These are phyloP conservation scores for Suillus subaureus DNA, from an alignment of 768 basidiomycete genomes.

Conservation along the genomic window DNA sequence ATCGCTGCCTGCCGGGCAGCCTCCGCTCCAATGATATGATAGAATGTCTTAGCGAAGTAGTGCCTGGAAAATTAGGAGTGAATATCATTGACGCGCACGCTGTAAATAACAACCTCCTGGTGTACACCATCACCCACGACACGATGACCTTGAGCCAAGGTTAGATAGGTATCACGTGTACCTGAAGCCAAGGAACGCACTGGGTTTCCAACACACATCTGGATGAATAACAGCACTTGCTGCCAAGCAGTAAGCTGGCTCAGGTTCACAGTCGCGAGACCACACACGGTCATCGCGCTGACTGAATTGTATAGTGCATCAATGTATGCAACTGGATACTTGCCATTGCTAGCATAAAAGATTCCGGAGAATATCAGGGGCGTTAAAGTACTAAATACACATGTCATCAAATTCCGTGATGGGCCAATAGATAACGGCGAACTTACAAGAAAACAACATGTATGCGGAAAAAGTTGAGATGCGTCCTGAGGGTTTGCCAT, in stretches of 20 bases:
- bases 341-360: constrained; percentile 83
- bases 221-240: constrained; percentile 68
- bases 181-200: constrained; percentile 44
- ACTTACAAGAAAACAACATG: constrained; percentile 66
- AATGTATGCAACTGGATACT: constrained; percentile 68
- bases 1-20: constrained; percentile 32
- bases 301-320: constrained; percentile 80
- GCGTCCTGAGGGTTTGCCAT: constrained; percentile 35
- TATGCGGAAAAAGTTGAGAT: constrained; percentile 70
- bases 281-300: constrained; percentile 79
- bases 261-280: constrained; percentile 70
- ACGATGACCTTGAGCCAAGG: constrained; percentile 57
- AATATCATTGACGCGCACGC: background rate
- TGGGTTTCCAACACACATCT: constrained; percentile 78
- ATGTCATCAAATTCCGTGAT: constrained; percentile 7
- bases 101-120: constrained; percentile 56
- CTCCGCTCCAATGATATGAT: constrained; percentile 53
- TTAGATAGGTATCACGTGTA: background rate
- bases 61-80: constrained; percentile 42
- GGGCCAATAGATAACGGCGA: background rate
- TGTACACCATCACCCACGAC: constrained; percentile 83
- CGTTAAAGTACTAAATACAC: constrained; percentile 58
- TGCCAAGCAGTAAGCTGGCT: constrained; percentile 71
- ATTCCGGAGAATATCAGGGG: constrained; percentile 81
- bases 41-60: constrained; percentile 73